Conservation (phyloP, 345 rosid genomes). For the Linum tenue region DNA sequence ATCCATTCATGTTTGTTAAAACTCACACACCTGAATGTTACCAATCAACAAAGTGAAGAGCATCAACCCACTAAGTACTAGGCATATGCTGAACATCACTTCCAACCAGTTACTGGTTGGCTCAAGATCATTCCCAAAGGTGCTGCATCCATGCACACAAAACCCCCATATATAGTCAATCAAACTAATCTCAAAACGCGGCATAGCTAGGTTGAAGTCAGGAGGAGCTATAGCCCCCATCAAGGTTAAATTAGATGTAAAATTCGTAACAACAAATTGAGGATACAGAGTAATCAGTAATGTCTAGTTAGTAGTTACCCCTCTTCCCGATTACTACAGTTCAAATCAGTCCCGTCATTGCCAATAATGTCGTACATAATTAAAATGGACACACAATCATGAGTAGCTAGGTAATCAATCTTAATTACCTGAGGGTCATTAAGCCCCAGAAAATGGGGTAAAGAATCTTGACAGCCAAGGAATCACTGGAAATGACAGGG, state of each 20-base stretch:
- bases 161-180: not conserved
- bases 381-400: not conserved
- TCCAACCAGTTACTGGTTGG: constrained; percentile 78
- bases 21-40: constrained; percentile 56
- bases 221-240: no score
- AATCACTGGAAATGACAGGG: constrained; percentile 78
- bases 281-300: no score
- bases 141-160: constrained; percentile 38
- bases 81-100: constrained; percentile 64
- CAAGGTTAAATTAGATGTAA: no score
- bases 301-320: no score
- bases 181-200: not conserved
- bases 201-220: no score
- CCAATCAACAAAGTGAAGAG: constrained; percentile 81
- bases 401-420: not conserved
- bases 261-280: no score
- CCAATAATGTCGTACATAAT: no score
- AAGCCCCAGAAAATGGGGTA: constrained; percentile 93
- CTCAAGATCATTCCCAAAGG: constrained; percentile 71
- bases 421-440: constrained; percentile 67
- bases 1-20: not conserved
- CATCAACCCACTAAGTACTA: constrained; percentile 63
- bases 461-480: constrained; percentile 65
- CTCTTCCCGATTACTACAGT: no score
- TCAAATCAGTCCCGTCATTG: no score